phyloP scores from a whole-genome alignment of 2,329 filamentous ascomycete species.

The Talaromyces sp. region DNA sequence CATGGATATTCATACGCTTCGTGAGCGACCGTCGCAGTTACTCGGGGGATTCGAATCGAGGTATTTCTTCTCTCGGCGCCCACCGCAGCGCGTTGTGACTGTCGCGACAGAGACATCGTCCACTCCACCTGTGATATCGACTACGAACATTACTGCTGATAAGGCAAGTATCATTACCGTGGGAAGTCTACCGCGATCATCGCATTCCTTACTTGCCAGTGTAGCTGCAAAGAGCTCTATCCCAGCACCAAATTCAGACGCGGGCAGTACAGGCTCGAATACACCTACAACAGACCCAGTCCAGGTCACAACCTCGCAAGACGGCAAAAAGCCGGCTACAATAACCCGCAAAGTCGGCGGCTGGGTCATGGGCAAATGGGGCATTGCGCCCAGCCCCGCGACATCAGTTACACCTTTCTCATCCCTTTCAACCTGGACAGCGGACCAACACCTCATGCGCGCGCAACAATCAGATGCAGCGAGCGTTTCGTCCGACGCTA shows the following conservation, averaged over 20 bases:
- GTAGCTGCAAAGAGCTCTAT: slow-evolving; percentile 28
- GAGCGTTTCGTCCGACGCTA: slow-evolving; percentile 12
- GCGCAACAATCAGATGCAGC: slow-evolving; percentile 12
- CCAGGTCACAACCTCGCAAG: slow-evolving; percentile 16
- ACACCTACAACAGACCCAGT: neutral
- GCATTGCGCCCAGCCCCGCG: slow-evolving; percentile 45
- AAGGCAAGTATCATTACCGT: slow-evolving; percentile 25
- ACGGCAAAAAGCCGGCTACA: slow-evolving; percentile 28
- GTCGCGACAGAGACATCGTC: slow-evolving; percentile 41
- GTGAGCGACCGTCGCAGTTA: slow-evolving; percentile 71
- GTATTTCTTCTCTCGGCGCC: slow-evolving; percentile 45
- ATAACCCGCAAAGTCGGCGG: slow-evolving; percentile 59
- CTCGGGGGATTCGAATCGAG: slow-evolving; percentile 49
- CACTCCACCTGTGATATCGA: slow-evolving; percentile 38
- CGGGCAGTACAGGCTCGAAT: neutral
- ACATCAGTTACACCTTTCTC: neutral
- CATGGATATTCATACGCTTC: slow-evolving; percentile 83
- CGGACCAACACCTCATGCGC: neutral
- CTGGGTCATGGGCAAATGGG: slow-evolving; percentile 65
- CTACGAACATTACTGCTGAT: slow-evolving; percentile 35
- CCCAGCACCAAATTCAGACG: slow-evolving; percentile 23
- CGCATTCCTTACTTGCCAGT: slow-evolving; percentile 36
- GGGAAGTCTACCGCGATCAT: slow-evolving; percentile 24
- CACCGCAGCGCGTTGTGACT: slow-evolving; percentile 48
- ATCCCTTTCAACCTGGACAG: neutral